Conservation (phyloP, 139 green algal genomes). For the Coelastrella sp. region DNA sequence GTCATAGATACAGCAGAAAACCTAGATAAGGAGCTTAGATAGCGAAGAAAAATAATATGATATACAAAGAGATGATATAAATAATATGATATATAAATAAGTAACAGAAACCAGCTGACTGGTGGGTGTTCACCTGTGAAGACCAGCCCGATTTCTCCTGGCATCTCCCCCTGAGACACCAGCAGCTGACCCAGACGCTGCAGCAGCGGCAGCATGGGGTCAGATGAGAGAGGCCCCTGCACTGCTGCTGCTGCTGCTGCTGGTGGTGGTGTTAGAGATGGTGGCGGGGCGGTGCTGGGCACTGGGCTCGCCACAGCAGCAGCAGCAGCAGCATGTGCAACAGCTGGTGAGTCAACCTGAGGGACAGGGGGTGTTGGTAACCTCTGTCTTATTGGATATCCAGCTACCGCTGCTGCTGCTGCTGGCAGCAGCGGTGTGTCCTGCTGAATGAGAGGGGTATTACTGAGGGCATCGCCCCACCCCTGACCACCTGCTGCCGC, state of each 20-base stretch:
- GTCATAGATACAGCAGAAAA: too few species aligned
- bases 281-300: too few species aligned
- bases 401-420: background rate
- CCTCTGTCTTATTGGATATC: too few species aligned
- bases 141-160: constrained; percentile 14
- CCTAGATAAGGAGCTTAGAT: too few species aligned
- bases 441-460: too few species aligned
- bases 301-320: too few species aligned
- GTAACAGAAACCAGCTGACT: background rate
- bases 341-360: too few species aligned
- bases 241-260: background rate
- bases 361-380: too few species aligned
- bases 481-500: background rate
- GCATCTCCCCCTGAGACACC: constrained; percentile 27
- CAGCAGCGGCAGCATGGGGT: background rate
- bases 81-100: too few species aligned
- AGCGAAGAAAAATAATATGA: too few species aligned
- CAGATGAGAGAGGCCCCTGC: background rate
- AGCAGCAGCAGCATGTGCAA: too few species aligned
- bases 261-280: background rate
- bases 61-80: too few species aligned
- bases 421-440: background rate
- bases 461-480: background rate
- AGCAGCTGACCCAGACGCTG: constrained; percentile 17
- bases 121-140: constrained; percentile 23